Percentiles rank a stretch among this genome's conserved stretches.
Evolutionary conservation across 2,329 filamentous ascomycete genomes (phyloP).

Genomic region (Cryphonectria radicalis): DNA sequence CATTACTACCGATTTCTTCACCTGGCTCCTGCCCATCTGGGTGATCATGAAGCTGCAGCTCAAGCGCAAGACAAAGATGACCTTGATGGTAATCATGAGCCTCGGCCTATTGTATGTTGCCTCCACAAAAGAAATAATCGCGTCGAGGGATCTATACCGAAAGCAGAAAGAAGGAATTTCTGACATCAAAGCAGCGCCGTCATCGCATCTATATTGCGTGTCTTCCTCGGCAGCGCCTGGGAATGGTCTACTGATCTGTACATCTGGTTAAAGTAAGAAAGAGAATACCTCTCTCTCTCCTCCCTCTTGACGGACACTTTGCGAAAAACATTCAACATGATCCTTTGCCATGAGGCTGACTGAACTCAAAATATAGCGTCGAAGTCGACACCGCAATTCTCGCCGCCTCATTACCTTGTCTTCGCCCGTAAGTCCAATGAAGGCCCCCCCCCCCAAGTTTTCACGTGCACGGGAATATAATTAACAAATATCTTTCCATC

Average conservation of each 20-base stretch:
- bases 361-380: neutral
- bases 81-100: slow-evolving; percentile 8
- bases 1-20: slow-evolving; percentile 13
- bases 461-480: neutral
- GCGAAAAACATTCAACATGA: neutral
- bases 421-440: slow-evolving; percentile 6
- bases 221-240: slow-evolving; percentile 7
- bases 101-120: slow-evolving; percentile 7
- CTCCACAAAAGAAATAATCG: neutral
- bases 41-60: slow-evolving; percentile 9
- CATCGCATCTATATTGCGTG: slow-evolving; percentile 12
- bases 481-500: neutral
- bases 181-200: neutral
- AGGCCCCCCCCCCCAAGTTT: neutral
- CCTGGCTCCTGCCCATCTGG: slow-evolving; percentile 5
- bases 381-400: slow-evolving; percentile 14
- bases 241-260: slow-evolving; percentile 9
- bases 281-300: neutral
- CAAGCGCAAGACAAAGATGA: slow-evolving; percentile 9
- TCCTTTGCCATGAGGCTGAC: neutral
- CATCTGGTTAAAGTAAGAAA: slow-evolving; percentile 13
- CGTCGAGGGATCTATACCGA: neutral
- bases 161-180: neutral
- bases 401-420: slow-evolving; percentile 10
- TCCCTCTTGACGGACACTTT: neutral